Base-by-base conservation (phyloP, 1,284 basidiomycete genomes). In the Irpex sp. region DNA sequence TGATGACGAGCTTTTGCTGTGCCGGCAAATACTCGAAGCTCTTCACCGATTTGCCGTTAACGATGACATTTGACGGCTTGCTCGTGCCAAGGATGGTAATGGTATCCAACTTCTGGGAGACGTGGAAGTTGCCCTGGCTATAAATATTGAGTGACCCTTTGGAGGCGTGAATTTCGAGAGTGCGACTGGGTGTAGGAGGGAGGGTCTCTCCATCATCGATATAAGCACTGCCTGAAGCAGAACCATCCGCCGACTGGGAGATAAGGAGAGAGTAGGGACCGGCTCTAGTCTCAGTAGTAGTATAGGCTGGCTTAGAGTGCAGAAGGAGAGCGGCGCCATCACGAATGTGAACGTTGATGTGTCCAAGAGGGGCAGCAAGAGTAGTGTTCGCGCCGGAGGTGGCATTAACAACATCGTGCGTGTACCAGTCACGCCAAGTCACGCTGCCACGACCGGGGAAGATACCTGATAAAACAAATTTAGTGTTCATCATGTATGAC, bases 391-490 rank as follows among this genome's bases (percentile, higher is more conserved):
- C 71, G 31, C 78, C 77, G 7, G 69, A 57, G 5, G 74, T 71
- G 31, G 71, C 74, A 65, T 79, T 75, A 39, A 83, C 80, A 50
- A 77, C 77, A 37, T 83, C 77, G 68, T 90, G 87, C 0, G 87
- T 90, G 75, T 86, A 92, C 83, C 88, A 91, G 72, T 92, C 89
- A 56, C 88, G 80, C 89, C 89, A 93, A 61, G 81, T 76, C 0
- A 83, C 82, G 17, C 73, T 75, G 9, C 83, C 84, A 62, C 81
- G 74, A 1, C 87, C 87, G 31, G 85, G 86, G 75, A 90, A 84
- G 60, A 86, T 77, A 51, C 81, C 85, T 86, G 57, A 15, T 17
- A 58, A 21, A 15, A 39, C 11, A 17, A 3, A 15, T 11, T 26
- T 31, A 31, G 26, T 2, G 11, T 7, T 50, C 13, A 50, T 21